Evolutionary conservation across 306 rosid genomes (phyloP), one percentile per base, ranked within the genome.

Genomic region (Cucurbita argyrosperma): DNA sequence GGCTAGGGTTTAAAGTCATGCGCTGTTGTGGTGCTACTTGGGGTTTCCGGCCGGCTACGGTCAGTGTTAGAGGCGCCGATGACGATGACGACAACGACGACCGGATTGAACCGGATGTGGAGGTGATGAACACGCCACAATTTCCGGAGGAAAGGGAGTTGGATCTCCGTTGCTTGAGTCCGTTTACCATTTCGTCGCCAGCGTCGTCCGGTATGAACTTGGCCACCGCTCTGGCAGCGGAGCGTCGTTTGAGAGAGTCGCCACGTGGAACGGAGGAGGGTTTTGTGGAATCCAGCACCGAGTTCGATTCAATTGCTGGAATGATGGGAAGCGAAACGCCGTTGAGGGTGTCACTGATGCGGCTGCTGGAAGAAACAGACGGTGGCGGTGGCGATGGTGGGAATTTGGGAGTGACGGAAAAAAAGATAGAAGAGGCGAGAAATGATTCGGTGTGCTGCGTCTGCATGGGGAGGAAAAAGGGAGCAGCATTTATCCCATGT

Each of bases 401-500:
- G 60, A 72, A 26, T 56, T 76, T 16, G 67, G 49, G 4, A 62
- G 30, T 37, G 49, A 79, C 59, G 67, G 59, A 8, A 13, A 82
- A 74, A 45, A 79, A 69, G 23, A 79, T 38, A 5, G 82, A 60
- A 5, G 85, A 61, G 11, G 39, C 14, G 79, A 88, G 90, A 13
- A 85, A 39, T 74, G 93, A 89, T 85, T 74, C 79, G 49, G 85
- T 92, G 95, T 92, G 97, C 80, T 90, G 97, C 92, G 96, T 92
- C 90, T 90, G 97, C 85, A 90, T 92, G 96, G 88, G 87, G 12
- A 83, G 95, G 84, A 84, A 85, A 76, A 92, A 90, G 76, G 97
- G 95, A 0, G 96, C 96, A 37, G 99, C 99, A 38, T 91, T 91
- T 78, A 95, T 95, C 38, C 99, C 99, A 72, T 95, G 99, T 78